Evolutionary conservation across 2,329 filamentous ascomycete genomes (phyloP).

Genomic region (Myriosclerotinia duriaeana): DNA sequence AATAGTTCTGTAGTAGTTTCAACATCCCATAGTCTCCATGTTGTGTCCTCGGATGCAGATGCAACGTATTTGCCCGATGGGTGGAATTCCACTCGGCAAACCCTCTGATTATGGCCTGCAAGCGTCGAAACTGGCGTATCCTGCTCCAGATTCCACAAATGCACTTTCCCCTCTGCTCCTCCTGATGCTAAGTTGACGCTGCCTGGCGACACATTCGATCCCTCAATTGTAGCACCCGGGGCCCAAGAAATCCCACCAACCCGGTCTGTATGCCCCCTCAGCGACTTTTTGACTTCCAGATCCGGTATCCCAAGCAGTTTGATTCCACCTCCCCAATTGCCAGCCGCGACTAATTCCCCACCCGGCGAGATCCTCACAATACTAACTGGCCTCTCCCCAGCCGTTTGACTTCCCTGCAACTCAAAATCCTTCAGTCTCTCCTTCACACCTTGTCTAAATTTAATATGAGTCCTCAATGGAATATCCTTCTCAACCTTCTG

Average conservation of each 20-base stretch:
- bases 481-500: slow-evolving; percentile 82
- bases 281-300: slow-evolving; percentile 69
- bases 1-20: slow-evolving; percentile 80
- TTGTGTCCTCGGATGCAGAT: slow-evolving; percentile 92
- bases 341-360: slow-evolving; percentile 78
- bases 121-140: slow-evolving; percentile 83
- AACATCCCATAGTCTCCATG: slow-evolving; percentile 95
- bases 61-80: slow-evolving; percentile 87
- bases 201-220: slow-evolving; percentile 67
- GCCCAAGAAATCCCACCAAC: slow-evolving; percentile 90
- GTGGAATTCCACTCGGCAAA: slow-evolving; percentile 92
- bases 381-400: slow-evolving; percentile 85
- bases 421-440: slow-evolving; percentile 80
- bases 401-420: slow-evolving; percentile 89
- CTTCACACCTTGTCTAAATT: slow-evolving; percentile 86
- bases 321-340: slow-evolving; percentile 89
- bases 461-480: slow-evolving; percentile 83
- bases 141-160: slow-evolving; percentile 85
- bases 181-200: slow-evolving; percentile 85
- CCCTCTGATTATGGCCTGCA: slow-evolving; percentile 78
- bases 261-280: slow-evolving; percentile 84
- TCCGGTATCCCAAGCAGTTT: slow-evolving; percentile 82
- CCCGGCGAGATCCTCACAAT: slow-evolving; percentile 89
- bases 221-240: slow-evolving; percentile 74
- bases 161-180: slow-evolving; percentile 81